phyloP scores from a whole-genome alignment of 176 grass and related monocot genomes.

The Eleusine coracana region DNA sequence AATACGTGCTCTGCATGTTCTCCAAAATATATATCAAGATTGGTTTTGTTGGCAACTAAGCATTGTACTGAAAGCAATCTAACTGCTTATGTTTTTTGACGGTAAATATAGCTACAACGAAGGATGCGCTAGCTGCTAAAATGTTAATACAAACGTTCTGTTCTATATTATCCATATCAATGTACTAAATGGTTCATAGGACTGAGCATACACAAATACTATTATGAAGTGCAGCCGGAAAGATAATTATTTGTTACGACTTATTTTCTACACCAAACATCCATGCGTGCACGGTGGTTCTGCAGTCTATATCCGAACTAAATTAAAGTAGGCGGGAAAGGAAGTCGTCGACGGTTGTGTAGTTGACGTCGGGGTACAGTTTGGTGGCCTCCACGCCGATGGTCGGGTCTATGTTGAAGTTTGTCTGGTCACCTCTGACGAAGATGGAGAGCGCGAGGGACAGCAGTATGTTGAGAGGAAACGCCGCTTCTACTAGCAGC shows the following conservation, averaged over 20 bases:
- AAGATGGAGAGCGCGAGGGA: constrained; percentile 41
- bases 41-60: too few species aligned
- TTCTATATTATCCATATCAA: background rate
- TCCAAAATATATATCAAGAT: too few species aligned
- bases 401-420: constrained; percentile 52
- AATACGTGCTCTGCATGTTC: too few species aligned
- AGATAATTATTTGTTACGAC: background rate
- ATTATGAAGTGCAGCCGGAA: background rate
- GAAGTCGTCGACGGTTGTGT: constrained; percentile 58
- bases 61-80: too few species aligned
- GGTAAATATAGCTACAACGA: background rate
- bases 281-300: background rate
- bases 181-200: background rate
- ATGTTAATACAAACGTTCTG: too few species aligned
- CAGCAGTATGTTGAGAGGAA: constrained; percentile 25
- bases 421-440: constrained; percentile 54
- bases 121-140: background rate
- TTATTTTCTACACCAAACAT: background rate
- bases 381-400: constrained; percentile 58
- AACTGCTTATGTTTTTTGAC: too few species aligned
- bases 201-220: background rate
- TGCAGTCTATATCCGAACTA: background rate
- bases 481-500: constrained; percentile 21
- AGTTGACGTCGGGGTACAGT: constrained; percentile 69
- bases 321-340: constrained; percentile 21